Evolutionary conservation across 2,329 filamentous ascomycete species (phyloP), one percentile per base, ranked within the genome.

Genomic region (Beauveria bassiana): DNA sequence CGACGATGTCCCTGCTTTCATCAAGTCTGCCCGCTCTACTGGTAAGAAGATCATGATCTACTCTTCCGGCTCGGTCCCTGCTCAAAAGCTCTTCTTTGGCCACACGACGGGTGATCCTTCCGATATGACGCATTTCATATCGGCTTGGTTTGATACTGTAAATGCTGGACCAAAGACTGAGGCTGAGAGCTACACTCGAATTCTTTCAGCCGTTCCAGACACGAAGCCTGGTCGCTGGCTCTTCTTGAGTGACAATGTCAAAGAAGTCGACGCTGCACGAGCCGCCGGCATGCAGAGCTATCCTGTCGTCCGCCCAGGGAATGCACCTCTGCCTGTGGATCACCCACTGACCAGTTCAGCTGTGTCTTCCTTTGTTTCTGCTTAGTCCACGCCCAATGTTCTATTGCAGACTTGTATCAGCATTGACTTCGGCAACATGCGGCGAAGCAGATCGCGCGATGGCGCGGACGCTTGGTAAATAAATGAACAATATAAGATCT

Each of bases 241-340:
- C n/a, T 95, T 95, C 72, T 76, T 93, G 64, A 93, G 89, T 69
- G 90, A 95, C 75, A 92, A 92, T 69, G 80, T 90, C 51, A 84
- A 82, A 69, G 86, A 89, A 73, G 85, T 89, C 42, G 78, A 81
- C 57, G 86, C 86, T 53, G 86, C 86, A 47, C 78, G 79, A 64
- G 75, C 74, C 61, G 83, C 85, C 12, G 86, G 86, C n/a, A 85
- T 89, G 82, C 78, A 80, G 68, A 82, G 83, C 68, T 74, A 83
- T 59, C 79, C 87, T 3, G 83, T 89, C 61, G 75, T 81, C 61
- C 81, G 90, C 61, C 86, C 88, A 18, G 90, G 89, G 14, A 95
- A 95, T 73, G 81, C 84, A 43, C 79, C 79, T 34, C 74, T 93
- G 64, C 77, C 81, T 12, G 73, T 75, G 22, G 78, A 79, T 28